Percentiles rank a stretch among this genome's conserved stretches.
Conservation (phyloP, 2,329 filamentous ascomycete genomes). For the Xylaria sp. region DNA sequence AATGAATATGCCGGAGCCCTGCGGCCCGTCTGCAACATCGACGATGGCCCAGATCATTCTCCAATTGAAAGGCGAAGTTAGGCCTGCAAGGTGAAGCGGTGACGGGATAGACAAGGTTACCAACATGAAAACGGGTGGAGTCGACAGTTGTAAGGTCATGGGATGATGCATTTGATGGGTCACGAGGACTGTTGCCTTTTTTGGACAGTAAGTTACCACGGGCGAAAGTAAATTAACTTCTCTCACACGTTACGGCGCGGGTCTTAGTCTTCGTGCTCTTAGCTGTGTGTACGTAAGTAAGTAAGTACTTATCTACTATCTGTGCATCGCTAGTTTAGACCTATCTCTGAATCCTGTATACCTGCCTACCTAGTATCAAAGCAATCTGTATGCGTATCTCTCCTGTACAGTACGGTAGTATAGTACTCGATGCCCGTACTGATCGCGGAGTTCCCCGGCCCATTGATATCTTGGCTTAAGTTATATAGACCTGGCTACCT, state of each 20-base stretch:
- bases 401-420: neutral
- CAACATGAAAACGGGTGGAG: slow-evolving; percentile 4
- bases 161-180: slow-evolving; percentile 10
- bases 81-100: slow-evolving; percentile 17
- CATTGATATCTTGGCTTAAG: neutral
- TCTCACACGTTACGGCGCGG: too few species aligned
- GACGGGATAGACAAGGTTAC: slow-evolving; percentile 1
- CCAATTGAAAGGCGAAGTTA: neutral
- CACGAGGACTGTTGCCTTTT: slow-evolving; percentile 15
- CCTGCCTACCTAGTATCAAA: neutral
- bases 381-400: too few species aligned
- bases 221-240: too few species aligned
- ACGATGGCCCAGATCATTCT: too few species aligned
- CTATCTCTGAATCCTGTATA: neutral
- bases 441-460: slow-evolving; percentile 23
- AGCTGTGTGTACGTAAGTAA: too few species aligned
- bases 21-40: neutral
- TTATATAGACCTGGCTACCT: neutral
- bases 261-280: neutral
- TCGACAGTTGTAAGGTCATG: slow-evolving; percentile 13
- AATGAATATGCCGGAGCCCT: too few species aligned
- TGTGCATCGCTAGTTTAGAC: neutral
- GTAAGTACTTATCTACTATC: too few species aligned
- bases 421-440: neutral
- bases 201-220: too few species aligned